Evolutionary conservation across 768 basidiomycete species (phyloP), one percentile per base, ranked within the genome.

Genomic region (Russula vinacea): DNA sequence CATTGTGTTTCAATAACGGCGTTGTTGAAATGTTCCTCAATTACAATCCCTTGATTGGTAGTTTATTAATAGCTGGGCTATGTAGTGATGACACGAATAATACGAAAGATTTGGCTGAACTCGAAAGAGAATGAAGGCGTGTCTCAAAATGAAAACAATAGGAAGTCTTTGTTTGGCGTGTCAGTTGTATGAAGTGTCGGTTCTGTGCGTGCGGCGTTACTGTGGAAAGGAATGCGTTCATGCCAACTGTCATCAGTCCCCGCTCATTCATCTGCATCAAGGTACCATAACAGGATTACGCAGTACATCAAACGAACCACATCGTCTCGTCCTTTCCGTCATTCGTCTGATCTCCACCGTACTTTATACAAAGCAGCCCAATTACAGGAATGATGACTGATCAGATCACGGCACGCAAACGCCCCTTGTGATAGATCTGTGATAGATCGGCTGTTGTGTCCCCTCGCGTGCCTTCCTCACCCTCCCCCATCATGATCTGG

Each of bases 21-120:
- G 59, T 64, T 24, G 62, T 37, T 49, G 22, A 52, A 55, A 32
- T 10, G 10, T n/a, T 56, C 11, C 13, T 32, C 19, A 24, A 32
- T 10, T 29, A 42, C 56, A 9, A 24, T 44, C 19, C 26, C n/a
- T 58, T 35, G 40, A 58, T 19, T 53, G 19, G 33, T 64, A 64
- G 35, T 37, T 56, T 60, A 64, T 58, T 24, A 22, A 61, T 67
- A 67, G 67, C 67, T 67, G 67, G 67, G 67, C 67, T 67, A 67
- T 51, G 59, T 67, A 67, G 54, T 60, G 66, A 58, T 54, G 6
- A 47, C 44, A 50, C 2, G 32, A 47, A 65, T 26, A 45, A 58
- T 58, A 52, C 32, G 64, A 67, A 52, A 22, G 64, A 56, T 37
- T 54, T n/a, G 49, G 49, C 58, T 54, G 22, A 24, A 33, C 29